Base-by-base conservation (phyloP, 352 stramenopile species). In the Globisporangium takayamanum region DNA sequence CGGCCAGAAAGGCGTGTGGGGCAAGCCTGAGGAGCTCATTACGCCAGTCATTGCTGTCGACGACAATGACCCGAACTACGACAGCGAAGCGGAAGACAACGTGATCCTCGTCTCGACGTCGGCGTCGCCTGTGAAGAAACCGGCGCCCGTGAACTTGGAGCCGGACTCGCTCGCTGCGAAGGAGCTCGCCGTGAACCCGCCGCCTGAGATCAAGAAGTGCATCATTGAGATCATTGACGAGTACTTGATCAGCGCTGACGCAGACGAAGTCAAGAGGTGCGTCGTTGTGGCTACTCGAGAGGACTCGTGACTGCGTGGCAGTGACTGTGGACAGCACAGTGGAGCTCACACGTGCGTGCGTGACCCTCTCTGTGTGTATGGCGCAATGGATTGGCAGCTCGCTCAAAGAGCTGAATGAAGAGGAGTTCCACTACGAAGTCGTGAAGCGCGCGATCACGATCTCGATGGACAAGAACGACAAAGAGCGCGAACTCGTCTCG, bases 361-460 rank as follows among this genome's bases (percentile, higher is more conserved):
- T 46, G 41, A 14, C 16, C 5, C 5, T 15, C 39, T 45, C 2
- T 45, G 14, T 46, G 41, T 46, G 41, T 18, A 2, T 46, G 41
- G 3, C 33, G 33, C 33, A 39, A 46, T 46, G 41, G 5, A 10
- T 50, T 14, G 37, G 11, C 61, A 89, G 79, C 60, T 87, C 82
- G n/a, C 50, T 90, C 46, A 73, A 72, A 18, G 82, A 92, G 41
- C 51, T 92, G 20, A 73, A 89, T 55, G 71, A 78, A 16, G 82
- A 88, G 16, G 64, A 77, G 50, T 97, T 92, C 67, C 81, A 88
- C 54, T 97, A 96, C 64, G 87, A 97, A 61, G 70, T 99, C 45
- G 92, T 99, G 36, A 98, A 98, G 70, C 82, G 94, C 39, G 90
- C 87, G 6, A 95, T 99, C 61, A 97, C 87, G 39, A 95, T 98